phyloP scores from a whole-genome alignment of 164 flowering plant genomes.

The Taxillus chinensis region DNA sequence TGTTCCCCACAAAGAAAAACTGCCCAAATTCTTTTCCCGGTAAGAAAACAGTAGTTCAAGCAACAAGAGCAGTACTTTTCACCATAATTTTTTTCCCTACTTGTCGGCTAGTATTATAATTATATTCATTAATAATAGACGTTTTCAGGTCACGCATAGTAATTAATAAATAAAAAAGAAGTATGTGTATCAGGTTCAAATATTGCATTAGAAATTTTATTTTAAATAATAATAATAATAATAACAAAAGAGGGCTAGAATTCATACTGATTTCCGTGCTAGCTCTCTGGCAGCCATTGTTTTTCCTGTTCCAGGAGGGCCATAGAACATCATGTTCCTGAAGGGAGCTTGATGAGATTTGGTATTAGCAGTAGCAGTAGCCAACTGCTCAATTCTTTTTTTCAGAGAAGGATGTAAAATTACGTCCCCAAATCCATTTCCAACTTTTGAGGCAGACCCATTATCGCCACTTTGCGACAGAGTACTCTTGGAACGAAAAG shows the following conservation, averaged over 20 bases:
- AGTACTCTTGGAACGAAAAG: conserved; percentile 45
- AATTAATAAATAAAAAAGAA: no score
- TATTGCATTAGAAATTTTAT: no score
- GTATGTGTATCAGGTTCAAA: no score
- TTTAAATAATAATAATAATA: no score
- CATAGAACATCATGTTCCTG: conserved; percentile 95
- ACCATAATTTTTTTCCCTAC: no score
- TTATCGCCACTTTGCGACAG: conserved; percentile 25
- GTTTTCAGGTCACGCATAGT: no score
- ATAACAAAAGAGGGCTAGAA: conserved; percentile 1
- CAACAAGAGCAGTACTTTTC: no score
- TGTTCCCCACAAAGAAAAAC: no score
- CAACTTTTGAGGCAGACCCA: conserved; percentile 28
- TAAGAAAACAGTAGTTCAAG: no score
- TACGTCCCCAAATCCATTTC: conserved; percentile 85
- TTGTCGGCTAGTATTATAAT: no score
- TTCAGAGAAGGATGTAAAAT: conserved; percentile 74
- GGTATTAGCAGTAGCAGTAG: conserved; percentile 91
- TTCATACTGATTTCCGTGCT: conserved; percentile 83
- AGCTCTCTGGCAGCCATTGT: conserved; percentile 98
- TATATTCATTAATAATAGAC: no score
- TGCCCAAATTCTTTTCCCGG: no score
- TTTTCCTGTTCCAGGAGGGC: conserved; percentile 99
- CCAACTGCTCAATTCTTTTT: conserved; percentile 77
- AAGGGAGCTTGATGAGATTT: conserved; percentile 91